Evolutionary conservation across 768 basidiomycete species (phyloP).

Genomic region (Chiua virens): DNA sequence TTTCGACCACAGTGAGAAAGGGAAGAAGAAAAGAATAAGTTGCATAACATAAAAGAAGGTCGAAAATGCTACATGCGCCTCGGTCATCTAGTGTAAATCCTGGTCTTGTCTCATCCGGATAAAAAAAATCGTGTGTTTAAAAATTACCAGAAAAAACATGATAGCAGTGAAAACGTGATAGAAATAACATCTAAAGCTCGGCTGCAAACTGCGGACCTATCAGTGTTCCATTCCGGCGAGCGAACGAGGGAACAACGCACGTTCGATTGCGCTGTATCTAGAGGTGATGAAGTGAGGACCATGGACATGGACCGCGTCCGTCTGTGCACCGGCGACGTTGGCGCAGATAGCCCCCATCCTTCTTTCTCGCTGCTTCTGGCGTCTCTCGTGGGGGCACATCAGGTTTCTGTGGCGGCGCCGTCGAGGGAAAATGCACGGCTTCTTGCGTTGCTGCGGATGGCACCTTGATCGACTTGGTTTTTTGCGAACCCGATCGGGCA

Average conservation of each 20-base stretch:
- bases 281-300: conserved; percentile 17
- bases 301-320: conserved; percentile 31
- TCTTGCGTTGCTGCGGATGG: not conserved
- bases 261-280: conserved; percentile 10
- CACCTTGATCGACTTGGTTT: conserved; percentile 6
- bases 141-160: conserved; percentile 5
- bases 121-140: not conserved
- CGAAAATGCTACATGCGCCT: not conserved
- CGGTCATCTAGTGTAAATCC: not conserved
- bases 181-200: conserved; percentile 16
- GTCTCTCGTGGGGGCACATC: not conserved
- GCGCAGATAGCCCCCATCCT: not conserved
- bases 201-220: conserved; percentile 22
- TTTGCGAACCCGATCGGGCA: conserved; percentile 3
- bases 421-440: not conserved
- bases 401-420: not conserved
- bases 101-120: not conserved
- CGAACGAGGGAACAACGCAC: conserved; percentile 7
- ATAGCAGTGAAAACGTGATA: not conserved
- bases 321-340: conserved; percentile 17
- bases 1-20: not conserved
- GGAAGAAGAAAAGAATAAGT: not conserved
- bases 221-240: not conserved
- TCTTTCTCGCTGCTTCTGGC: not conserved
- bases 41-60: conserved; percentile 5